Conservation (phyloP, 306 rosid genomes). For the Quercus glauca region DNA sequence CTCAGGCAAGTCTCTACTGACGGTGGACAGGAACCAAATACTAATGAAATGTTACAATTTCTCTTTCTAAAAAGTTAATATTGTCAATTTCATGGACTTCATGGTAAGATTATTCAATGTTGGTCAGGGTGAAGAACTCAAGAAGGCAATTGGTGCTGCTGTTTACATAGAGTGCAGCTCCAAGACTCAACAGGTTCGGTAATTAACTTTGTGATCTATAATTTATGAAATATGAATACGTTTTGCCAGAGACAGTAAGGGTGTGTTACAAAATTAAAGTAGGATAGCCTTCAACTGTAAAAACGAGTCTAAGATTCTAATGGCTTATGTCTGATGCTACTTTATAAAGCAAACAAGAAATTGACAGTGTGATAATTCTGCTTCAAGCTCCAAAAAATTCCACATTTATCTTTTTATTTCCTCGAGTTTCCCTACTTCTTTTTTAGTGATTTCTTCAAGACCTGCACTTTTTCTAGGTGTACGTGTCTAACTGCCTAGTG, state of each 20-base stretch:
- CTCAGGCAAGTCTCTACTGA: constrained; percentile 33
- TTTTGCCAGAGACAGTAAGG: not conserved
- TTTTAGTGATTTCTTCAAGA: no score
- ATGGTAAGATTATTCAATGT: not conserved
- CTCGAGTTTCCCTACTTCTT: no score
- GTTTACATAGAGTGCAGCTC: constrained; percentile 93
- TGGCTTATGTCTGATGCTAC: no score
- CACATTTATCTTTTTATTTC: no score
- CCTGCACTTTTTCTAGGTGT: no score
- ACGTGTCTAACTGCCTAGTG: no score
- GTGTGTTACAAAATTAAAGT: not conserved
- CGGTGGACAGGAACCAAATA: no score
- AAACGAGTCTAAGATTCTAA: no score
- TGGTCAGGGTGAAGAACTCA: constrained; percentile 87
- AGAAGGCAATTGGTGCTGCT: constrained; percentile 90
- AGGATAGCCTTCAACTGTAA: not conserved
- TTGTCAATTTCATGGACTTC: not conserved
- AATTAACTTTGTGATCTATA: not conserved
- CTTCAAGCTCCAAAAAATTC: no score
- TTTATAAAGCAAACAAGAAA: no score
- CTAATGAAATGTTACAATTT: no score
- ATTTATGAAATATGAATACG: not conserved
- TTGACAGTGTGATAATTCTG: no score
- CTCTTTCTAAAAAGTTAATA: not conserved
- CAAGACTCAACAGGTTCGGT: constrained; percentile 83